Base-by-base conservation (phyloP, 768 basidiomycete species). In the Lanmaoa pseudosensibilis region DNA sequence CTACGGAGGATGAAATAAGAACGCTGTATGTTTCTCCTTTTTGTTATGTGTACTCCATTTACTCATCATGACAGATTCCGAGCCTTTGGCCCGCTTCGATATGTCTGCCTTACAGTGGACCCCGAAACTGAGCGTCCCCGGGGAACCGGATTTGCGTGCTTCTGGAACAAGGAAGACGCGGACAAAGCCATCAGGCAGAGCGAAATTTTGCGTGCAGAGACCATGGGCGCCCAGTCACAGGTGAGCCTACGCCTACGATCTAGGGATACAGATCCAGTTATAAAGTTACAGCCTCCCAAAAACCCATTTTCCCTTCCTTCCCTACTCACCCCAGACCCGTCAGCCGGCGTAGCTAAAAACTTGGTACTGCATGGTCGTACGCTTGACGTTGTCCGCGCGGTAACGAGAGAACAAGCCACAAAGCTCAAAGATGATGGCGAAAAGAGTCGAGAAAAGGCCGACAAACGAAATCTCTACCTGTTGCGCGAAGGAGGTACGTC, bases 141-240 rank as follows among this genome's bases (percentile, higher is more conserved):
- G 45, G 97, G 97, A 25, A 96, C 94, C 7, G 97, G 94, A 4
- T 99, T 99, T 68, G 94, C 88, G 2, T 98, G 94, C 70, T 98
- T 96, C 74, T 98, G 96, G 94, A 92, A 95, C 55, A 85, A 82
- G 57, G 90, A 86, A 60, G 90, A 95, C 60, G 95, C 95, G 16
- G 87, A 95, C 66, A 85, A 85, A 57, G 93, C 85, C 10, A 79
- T 98, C 23, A 79, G 85, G 52, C 90, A 94, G 67, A 89, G 93
- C 56, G 85, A 91, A 25, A 75, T 86, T 6, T 73, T 93, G 5
- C 83, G 83, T 19, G 63, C 76, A 30, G 89, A 92, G 71, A 87
- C 84, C 0, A 78, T 79, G 10, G 84, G 84, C 18, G 71, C 71
- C 19, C 58, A 68, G n/a, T 38, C 48, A 2, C 64, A 68, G 60